Evolutionary conservation across 2,329 filamentous ascomycete species (phyloP).

Genomic region (Penicillium sp.): DNA sequence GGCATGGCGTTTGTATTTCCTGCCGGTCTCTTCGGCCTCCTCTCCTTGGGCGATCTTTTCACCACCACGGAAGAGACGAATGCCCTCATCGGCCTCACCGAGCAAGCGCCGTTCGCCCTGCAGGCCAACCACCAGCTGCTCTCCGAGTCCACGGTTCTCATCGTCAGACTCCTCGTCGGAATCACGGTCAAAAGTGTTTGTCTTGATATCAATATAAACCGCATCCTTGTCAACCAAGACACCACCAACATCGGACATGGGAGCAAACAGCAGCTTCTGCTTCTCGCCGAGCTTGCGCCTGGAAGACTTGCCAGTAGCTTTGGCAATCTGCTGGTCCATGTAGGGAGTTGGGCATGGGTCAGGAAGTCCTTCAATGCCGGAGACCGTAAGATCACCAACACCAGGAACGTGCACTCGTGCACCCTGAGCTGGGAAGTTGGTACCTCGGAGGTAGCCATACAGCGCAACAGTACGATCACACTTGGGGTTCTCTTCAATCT

Average conservation of each 20-base stretch:
- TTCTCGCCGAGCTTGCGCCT: slow-evolving; percentile 88
- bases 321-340: slow-evolving; percentile 85
- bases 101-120: slow-evolving; percentile 82
- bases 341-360: slow-evolving; percentile 95
- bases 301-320: slow-evolving; percentile 80
- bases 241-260: slow-evolving; percentile 97
- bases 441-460: slow-evolving; percentile 92
- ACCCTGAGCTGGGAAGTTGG: slow-evolving; percentile 85
- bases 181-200: slow-evolving; percentile 72
- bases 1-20: slow-evolving; percentile 60
- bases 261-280: slow-evolving; percentile 93
- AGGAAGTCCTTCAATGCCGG: slow-evolving; percentile 82
- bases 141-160: slow-evolving; percentile 84
- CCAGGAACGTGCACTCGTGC: slow-evolving; percentile 92
- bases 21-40: slow-evolving; percentile 63
- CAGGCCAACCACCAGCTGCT: slow-evolving; percentile 89
- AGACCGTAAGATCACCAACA: slow-evolving; percentile 84
- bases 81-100: slow-evolving; percentile 79
- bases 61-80: slow-evolving; percentile 84
- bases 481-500: slow-evolving; percentile 84
- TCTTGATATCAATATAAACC: slow-evolving; percentile 82
- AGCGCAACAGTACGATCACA: slow-evolving; percentile 90
- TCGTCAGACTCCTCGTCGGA: slow-evolving; percentile 66
- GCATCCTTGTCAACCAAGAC: slow-evolving; percentile 96
- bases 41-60: slow-evolving; percentile 65